Base-by-base conservation (phyloP, 345 rosid genomes). In the Lagerstroemia speciosa region DNA sequence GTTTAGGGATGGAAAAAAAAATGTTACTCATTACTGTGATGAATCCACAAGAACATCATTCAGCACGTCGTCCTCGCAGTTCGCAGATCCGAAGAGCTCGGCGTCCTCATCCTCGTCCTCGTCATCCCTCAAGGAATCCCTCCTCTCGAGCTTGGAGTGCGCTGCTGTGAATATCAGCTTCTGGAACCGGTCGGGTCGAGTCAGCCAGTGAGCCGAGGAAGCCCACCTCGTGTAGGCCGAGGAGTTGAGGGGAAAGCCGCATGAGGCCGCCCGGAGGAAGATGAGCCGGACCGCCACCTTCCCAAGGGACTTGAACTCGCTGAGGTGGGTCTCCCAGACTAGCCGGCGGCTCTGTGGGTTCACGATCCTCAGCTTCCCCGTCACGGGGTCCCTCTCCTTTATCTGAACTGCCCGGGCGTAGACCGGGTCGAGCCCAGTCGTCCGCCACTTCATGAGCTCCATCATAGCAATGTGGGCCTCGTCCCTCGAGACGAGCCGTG, bases 361-460 rank as follows among this genome's bases (percentile, higher is more conserved):
- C 10, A 86, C 91, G 46, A 81, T 82, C 79, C 84, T 87, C 96
- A 95, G 83, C 78, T 92, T 95, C 36, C 99, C 99, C 0, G 96
- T 78, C 61, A 83, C 45, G 17, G 97, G 98, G 63, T 95, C 98
- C 57, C 86, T 82, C 75, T 95, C 99, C 75, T 83, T 95, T 97
- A 95, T 95, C 69, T 95, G 99, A 31, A 95, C 99, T 14, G 99
- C 99, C 57, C 80, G 79, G 24, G 99, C 99, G 66, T 95, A 95
- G 60, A 87, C 94, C 0, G 98, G 93, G 75, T 95, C 97, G 52
- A 95, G 97, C 33, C 99, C 99, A 78, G 87, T 90, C 12, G 97
- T 86, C 80, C 99, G 81, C 99, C 99, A 95, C 76, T 95, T 95
- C 99, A 95, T 92, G 67, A 95, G 89, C 66, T 95, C 99, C 99